Evolutionary conservation across 169 alveolate species (phyloP).

Genomic region (Plasmodium coatneyi): DNA sequence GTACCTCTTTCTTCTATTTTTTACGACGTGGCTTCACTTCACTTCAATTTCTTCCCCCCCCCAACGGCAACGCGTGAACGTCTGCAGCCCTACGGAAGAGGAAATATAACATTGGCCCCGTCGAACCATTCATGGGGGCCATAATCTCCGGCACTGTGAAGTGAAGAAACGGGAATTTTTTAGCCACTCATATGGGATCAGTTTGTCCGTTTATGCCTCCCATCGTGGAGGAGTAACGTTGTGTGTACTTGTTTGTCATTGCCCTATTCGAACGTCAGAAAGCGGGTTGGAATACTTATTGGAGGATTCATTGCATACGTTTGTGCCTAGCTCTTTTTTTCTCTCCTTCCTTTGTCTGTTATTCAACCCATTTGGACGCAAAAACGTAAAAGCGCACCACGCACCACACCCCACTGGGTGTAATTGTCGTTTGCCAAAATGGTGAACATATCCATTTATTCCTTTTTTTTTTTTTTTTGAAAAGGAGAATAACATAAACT

Average conservation of each 20-base stretch:
- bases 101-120: constrained; percentile 31
- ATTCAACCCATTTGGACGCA: not conserved
- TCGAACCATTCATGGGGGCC: constrained; percentile 60
- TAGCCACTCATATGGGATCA: not conserved
- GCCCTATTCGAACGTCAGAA: not conserved
- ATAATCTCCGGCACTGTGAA: constrained; percentile 18
- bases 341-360: not conserved
- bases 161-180: not conserved
- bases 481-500: not conserved
- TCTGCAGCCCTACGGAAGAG: constrained; percentile 32
- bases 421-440: not conserved
- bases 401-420: constrained; percentile 4
- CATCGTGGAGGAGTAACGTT: not conserved
- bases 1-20: not conserved
- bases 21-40: not conserved
- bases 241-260: not conserved
- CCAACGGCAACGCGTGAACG: not conserved
- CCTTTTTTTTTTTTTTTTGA: not conserved
- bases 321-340: not conserved
- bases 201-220: not conserved
- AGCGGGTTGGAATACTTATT: not conserved
- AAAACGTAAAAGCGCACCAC: not conserved
- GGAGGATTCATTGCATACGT: not conserved
- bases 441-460: not conserved
- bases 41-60: not conserved